Percentiles rank a stretch among this genome's conserved stretches.
Evolutionary conservation across 176 grass and related monocot species (phyloP).

Genomic region (Zoysia japonica): DNA sequence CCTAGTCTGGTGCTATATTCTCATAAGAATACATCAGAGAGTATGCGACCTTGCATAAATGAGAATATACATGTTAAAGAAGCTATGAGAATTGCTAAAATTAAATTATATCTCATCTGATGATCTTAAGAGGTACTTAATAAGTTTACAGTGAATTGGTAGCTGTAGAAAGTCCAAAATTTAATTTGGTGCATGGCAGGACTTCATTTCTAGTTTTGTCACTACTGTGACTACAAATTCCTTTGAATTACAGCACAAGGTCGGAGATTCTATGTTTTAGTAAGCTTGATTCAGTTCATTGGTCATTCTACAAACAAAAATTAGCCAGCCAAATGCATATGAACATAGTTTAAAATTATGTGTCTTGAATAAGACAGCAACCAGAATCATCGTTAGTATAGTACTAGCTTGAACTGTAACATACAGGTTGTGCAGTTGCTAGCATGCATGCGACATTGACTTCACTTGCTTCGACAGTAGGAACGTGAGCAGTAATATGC

Average conservation of each 20-base stretch:
- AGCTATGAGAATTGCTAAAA: background rate
- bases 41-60: background rate
- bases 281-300: background rate
- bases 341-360: too few relatives aligned
- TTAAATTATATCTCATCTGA: background rate
- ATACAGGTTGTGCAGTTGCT: background rate
- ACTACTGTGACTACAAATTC: too few relatives aligned
- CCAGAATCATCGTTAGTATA: background rate
- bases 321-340: too few relatives aligned
- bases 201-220: background rate
- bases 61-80: background rate
- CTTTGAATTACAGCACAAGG: background rate
- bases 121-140: background rate
- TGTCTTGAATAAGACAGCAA: background rate
- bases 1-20: conserved; percentile 28
- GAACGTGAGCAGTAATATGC: conserved; percentile 7
- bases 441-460: conserved; percentile 9
- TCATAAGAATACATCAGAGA: background rate
- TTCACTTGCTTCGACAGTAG: background rate
- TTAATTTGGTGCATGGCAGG: background rate
- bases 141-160: background rate
- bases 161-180: too few relatives aligned
- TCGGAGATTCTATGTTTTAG: background rate
- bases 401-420: background rate
- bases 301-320: background rate